Percentiles rank a stretch among this genome's conserved stretches.
These are phyloP conservation scores for Penicillium tannophilum DNA, from an alignment of 495 filamentous ascomycete genomes.

Conservation along the genomic window DNA sequence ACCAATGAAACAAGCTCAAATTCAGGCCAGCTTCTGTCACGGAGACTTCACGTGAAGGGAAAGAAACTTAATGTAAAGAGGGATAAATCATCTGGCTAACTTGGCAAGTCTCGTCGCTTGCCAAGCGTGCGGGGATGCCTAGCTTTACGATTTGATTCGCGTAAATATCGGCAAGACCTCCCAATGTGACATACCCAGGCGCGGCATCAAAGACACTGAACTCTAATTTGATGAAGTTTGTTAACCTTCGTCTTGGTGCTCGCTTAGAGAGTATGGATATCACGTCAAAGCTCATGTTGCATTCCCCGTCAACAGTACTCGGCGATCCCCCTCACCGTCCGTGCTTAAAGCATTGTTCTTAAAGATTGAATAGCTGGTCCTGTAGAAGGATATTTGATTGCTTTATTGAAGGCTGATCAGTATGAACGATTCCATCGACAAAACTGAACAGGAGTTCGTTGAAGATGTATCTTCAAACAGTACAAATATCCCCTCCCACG, in stretches of 20 bases:
- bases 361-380: not conserved
- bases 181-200: not conserved
- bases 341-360: not conserved
- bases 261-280: conserved; percentile 14
- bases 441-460: not conserved
- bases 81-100: no score
- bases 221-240: conserved; percentile 6
- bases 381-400: no score
- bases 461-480: not conserved
- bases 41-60: no score
- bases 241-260: conserved; percentile 5
- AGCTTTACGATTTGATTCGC: conserved; percentile 8
- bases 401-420: not conserved
- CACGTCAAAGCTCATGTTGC: conserved; percentile 12
- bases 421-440: not conserved
- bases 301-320: conserved; percentile 3
- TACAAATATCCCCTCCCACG: not conserved
- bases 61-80: no score
- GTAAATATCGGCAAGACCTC: conserved; percentile 8
- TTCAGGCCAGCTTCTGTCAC: no score
- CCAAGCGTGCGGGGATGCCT: conserved; percentile 21
- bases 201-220: not conserved
- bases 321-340: conserved; percentile 8
- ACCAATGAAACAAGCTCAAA: no score
- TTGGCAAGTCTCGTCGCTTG: conserved; percentile 6